phyloP scores from a whole-genome alignment of 257 asterid genomes.

The Solanum acaule region DNA sequence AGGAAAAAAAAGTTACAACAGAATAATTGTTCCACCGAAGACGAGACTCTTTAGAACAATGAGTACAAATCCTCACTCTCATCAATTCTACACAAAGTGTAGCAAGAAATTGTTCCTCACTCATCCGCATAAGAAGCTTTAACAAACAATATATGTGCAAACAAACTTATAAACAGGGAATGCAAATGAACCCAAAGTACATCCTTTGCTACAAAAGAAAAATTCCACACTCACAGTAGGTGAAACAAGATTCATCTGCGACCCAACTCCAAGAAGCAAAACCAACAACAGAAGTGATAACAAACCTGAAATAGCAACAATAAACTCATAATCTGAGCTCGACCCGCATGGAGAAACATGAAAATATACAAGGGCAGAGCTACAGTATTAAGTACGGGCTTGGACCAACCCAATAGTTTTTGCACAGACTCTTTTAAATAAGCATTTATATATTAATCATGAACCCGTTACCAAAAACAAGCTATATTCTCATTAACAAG shows the following conservation, averaged over 20 bases:
- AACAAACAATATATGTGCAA: neutral
- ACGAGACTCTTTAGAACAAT: neutral
- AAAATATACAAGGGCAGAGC: neutral
- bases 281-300: constrained; percentile 44
- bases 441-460: neutral
- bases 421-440: neutral
- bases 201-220: neutral
- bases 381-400: neutral
- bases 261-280: constrained; percentile 55
- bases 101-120: neutral
- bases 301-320: constrained; percentile 32
- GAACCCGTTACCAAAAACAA: neutral
- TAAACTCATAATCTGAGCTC: neutral
- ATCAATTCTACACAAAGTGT: neutral
- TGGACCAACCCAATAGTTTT: neutral
- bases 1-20: neutral
- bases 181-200: neutral
- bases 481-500: neutral
- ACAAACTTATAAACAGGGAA: neutral
- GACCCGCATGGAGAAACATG: neutral
- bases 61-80: neutral
- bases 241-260: constrained; percentile 55
- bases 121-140: neutral
- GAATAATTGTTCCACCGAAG: neutral
- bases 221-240: constrained; percentile 42